Evolutionary conservation across 306 rosid genomes (phyloP).

Genomic region (Vigna mungo): DNA sequence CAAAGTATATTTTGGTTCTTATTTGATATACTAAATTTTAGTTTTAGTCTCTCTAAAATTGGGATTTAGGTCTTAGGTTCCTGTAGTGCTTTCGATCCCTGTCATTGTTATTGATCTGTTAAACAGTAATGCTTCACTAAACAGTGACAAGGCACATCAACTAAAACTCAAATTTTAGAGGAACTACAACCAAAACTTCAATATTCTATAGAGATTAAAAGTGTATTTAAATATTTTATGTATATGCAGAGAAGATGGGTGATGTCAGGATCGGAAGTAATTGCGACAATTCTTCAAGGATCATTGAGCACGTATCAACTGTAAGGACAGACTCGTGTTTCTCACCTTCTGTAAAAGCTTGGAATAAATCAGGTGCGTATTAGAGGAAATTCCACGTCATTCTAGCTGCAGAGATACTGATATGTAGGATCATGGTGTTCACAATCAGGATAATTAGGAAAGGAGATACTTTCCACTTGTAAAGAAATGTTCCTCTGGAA

Average conservation of each 20-base stretch:
- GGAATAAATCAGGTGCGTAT: slow-evolving; percentile 59
- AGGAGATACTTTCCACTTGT: slow-evolving; percentile 5
- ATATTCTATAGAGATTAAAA: background rate
- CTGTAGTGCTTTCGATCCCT: background rate
- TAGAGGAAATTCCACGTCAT: slow-evolving; percentile 11
- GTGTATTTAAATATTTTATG: slow-evolving; percentile 2
- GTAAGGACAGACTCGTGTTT: slow-evolving; percentile 41
- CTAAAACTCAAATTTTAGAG: background rate
- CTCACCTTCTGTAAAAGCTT: slow-evolving; percentile 46
- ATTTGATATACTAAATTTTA: background rate
- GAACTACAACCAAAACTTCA: background rate
- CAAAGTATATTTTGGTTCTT: background rate
- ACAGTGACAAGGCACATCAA: background rate
- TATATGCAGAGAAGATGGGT: slow-evolving; percentile 54
- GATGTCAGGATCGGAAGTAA: slow-evolving; percentile 33
- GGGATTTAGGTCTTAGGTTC: background rate
- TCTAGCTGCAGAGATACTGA: background rate
- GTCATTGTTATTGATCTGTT: background rate
- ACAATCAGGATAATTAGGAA: slow-evolving; percentile 33
- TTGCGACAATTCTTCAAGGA: slow-evolving; percentile 43
- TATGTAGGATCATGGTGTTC: slow-evolving; percentile 10
- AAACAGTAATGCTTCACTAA: background rate
- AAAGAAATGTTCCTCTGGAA: slow-evolving; percentile 17
- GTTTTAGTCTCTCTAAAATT: slow-evolving; percentile 1
- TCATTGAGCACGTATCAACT: slow-evolving; percentile 46